These are phyloP conservation scores for Quercus agrifolia DNA, from an alignment of 306 rosid species.

Conservation along the genomic window DNA sequence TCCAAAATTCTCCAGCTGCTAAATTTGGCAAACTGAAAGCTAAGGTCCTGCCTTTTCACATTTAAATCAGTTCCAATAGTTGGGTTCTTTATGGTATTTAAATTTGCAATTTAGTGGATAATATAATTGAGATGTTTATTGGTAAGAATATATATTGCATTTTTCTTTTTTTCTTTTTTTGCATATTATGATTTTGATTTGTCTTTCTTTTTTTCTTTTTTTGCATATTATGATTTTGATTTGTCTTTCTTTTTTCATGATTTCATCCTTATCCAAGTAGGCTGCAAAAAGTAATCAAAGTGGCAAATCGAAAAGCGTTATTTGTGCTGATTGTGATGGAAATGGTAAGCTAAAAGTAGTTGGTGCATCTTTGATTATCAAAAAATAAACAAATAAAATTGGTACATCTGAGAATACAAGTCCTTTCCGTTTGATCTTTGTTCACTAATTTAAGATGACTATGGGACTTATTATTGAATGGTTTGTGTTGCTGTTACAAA, in stretches of 20 bases:
- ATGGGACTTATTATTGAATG: too few species aligned
- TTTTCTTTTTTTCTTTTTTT: not conserved
- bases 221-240: not conserved
- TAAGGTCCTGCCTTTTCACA: slow-evolving; percentile 37
- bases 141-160: too few species aligned
- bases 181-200: not conserved
- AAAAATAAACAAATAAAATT: too few species aligned
- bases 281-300: slow-evolving; percentile 40
- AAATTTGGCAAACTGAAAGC: slow-evolving; percentile 31
- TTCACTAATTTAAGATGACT: too few species aligned
- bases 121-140: too few species aligned
- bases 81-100: not conserved
- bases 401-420: not conserved
- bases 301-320: slow-evolving; percentile 64
- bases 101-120: too few species aligned
- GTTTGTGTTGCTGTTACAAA: too few species aligned
- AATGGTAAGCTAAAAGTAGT: slow-evolving; percentile 44
- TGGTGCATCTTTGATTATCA: too few species aligned
- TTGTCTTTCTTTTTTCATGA: not conserved
- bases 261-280: slow-evolving; percentile 26
- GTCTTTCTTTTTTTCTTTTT: not conserved
- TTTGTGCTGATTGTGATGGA: slow-evolving; percentile 81
- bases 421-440: not conserved
- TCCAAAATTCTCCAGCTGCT: slow-evolving; percentile 22
- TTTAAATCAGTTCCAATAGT: not conserved